Base-by-base conservation (phyloP, 768 basidiomycete genomes). In the Kondoa malvinella region DNA sequence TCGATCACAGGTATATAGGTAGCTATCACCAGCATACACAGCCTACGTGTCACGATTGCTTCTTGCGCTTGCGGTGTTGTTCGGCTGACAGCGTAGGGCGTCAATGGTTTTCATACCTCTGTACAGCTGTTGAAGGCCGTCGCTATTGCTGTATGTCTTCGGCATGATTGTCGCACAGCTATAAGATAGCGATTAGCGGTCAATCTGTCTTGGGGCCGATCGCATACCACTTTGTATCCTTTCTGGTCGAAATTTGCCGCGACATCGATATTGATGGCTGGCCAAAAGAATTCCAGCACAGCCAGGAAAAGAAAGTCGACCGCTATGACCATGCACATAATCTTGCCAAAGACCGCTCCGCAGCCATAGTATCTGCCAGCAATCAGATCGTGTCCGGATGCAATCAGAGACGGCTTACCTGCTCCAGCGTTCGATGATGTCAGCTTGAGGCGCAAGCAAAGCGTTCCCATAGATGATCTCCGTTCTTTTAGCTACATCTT, bases 221-320 rank as follows among this genome's bases (percentile, higher is more conserved):
- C 12, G 25, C 58, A 12, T n/a, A 63, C 61, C 61, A 8, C 8
- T 30, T 60, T 33, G 32, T 32, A 66, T 16, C 67, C 56, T 56
- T 26, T 33, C 29, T 34, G 56, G 69, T 57, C 57, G 57, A 68
- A 34, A 30, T 34, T 17, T 14, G 73, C 73, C 1, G 72, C 91
- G 71, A 83, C 84, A 76, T 94, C 88, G 65, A 95, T 78, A 67
- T 85, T 80, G 26, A 86, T 83, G 59, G 86, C 79, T 0, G 94
- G 94, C 75, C 85, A 82, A 80, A 84, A 85, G 85, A 84, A 88
- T 73, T 95, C 90, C 2, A 99, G 80, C 62, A 89, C 79, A 71
- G 85, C 74, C 76, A 89, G 91, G 77, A 95, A 94, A 4, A 94
- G 76, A 74, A 89, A 90, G 73, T 92, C 87, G 0, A 97, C 88